A percentile compares a stretch with the other conserved stretches of the same genome.
Conservation (phyloP, 345 rosid species). For the Lenwebbia sp. region DNA sequence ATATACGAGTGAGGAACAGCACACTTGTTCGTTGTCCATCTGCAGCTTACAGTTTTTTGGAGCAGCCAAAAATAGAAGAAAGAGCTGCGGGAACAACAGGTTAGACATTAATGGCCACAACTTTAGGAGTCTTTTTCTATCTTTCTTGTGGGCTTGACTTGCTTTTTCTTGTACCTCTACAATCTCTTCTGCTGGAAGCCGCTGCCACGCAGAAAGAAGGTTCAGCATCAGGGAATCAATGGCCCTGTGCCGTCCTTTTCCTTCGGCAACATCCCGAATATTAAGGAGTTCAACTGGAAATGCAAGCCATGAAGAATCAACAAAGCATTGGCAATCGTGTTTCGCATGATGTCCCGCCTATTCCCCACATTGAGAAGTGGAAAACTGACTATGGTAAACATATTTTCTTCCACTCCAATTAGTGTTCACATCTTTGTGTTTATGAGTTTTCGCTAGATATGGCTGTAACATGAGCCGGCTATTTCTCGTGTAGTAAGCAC, state of each 20-base stretch:
- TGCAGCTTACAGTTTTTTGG: background rate
- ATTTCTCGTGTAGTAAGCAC: background rate
- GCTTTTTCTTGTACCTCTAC: background rate
- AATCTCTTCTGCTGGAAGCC: background rate
- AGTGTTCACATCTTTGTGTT: background rate
- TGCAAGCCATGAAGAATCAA: background rate
- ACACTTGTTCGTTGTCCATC: background rate
- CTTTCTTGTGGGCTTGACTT: background rate
- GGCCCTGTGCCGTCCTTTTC: conserved; percentile 4
- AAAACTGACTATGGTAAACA: background rate
- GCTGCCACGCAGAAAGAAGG: background rate
- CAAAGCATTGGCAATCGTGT: background rate
- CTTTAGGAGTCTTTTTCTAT: background rate
- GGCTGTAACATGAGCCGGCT: background rate
- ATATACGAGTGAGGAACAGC: no score
- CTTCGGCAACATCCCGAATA: background rate
- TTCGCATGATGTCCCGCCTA: background rate
- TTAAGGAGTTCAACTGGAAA: background rate
- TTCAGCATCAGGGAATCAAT: background rate
- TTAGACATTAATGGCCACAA: background rate
- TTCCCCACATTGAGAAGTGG: background rate
- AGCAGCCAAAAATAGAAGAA: background rate
- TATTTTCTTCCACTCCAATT: background rate
- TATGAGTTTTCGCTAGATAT: background rate
- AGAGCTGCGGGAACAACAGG: background rate